Conservation (phyloP, 495 filamentous ascomycete species). For the Hypoxylon crocopeplum region DNA sequence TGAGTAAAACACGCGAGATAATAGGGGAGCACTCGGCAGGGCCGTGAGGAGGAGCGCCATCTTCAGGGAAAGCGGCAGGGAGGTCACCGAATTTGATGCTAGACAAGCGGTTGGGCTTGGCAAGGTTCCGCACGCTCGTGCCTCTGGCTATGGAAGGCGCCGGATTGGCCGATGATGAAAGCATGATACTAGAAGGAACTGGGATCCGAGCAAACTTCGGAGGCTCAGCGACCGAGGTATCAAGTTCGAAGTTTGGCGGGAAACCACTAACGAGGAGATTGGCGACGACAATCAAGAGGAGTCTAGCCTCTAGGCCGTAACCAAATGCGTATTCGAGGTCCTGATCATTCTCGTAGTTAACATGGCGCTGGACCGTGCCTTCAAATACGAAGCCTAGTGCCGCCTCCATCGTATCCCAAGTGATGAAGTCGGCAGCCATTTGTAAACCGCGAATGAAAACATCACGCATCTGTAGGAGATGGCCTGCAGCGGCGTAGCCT, state of each 20-base stretch:
- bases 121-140: conserved; percentile 34
- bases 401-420: conserved; percentile 61
- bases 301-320: conserved; percentile 38
- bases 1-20: conserved; percentile 68
- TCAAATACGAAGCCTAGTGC: conserved; percentile 49
- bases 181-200: conserved; percentile 14
- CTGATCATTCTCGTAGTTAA: conserved; percentile 37
- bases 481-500: conserved; percentile 60
- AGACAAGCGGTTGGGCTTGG: conserved; percentile 53
- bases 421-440: conserved; percentile 53
- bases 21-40: conserved; percentile 40
- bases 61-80: conserved; percentile 50
- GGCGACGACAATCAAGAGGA: conserved; percentile 47
- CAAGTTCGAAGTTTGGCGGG: conserved; percentile 57
- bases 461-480: conserved; percentile 52
- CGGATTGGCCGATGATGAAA: conserved; percentile 2
- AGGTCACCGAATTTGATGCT: conserved; percentile 72
- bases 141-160: conserved; percentile 46
- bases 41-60: conserved; percentile 42
- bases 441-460: conserved; percentile 54
- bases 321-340: conserved; percentile 34
- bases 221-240: conserved; percentile 47
- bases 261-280: conserved; percentile 56
- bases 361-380: conserved; percentile 30
- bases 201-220: conserved; percentile 48